Percentiles rank a stretch among this genome's conserved stretches.
These are phyloP conservation scores for Xylaria castorea DNA, from an alignment of 495 filamentous ascomycete genomes.

Conservation along the genomic window DNA sequence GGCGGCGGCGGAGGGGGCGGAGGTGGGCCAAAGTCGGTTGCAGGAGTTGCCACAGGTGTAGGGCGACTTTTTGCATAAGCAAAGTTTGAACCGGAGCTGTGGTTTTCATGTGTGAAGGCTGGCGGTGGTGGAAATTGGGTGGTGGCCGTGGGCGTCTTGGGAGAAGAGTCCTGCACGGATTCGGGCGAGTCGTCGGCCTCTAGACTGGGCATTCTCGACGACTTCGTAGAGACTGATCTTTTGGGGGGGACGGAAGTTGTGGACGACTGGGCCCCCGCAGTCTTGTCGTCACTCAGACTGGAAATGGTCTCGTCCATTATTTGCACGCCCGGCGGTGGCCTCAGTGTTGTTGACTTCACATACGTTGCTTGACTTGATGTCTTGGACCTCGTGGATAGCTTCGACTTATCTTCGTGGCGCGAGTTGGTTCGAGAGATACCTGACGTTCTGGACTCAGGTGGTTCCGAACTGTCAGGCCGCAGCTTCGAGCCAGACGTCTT, in stretches of 20 bases:
- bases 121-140: constrained; percentile 55
- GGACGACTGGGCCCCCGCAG: constrained; percentile 36
- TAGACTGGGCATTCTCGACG: constrained; percentile 39
- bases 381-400: constrained; percentile 54
- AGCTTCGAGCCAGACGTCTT: constrained; percentile 43
- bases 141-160: constrained; percentile 62
- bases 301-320: constrained; percentile 52
- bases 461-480: constrained; percentile 34
- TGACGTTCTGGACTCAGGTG: constrained; percentile 49
- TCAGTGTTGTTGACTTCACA: constrained; percentile 38
- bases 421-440: constrained; percentile 52
- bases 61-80: constrained; percentile 38
- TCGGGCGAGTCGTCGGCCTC: constrained; percentile 53
- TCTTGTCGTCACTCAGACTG: constrained; percentile 44
- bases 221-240: constrained; percentile 54
- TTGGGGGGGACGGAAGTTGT: constrained; percentile 72
- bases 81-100: constrained; percentile 30
- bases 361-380: constrained; percentile 55
- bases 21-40: constrained; percentile 52
- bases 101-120: constrained; percentile 44
- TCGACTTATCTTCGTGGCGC: constrained; percentile 52
- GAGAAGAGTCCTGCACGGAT: constrained; percentile 61
- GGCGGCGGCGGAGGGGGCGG: constrained; percentile 86
- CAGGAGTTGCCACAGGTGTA: constrained; percentile 49
- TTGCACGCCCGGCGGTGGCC: constrained; percentile 33